Evolutionary conservation across 2,329 filamentous ascomycete species (phyloP).

Genomic region (Hypoxylon sp.): DNA sequence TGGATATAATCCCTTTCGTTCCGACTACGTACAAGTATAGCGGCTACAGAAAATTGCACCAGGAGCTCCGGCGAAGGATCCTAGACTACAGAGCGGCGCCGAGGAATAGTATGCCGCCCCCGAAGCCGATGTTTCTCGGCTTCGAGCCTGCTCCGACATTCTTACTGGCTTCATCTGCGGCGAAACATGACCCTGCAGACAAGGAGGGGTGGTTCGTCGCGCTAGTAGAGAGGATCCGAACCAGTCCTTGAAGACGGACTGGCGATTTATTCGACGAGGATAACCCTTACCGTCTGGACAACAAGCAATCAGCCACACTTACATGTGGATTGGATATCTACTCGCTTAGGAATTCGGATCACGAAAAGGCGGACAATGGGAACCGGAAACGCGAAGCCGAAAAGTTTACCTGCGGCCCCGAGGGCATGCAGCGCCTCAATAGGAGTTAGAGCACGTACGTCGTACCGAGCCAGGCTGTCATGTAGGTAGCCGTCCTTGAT

Average conservation of each 20-base stretch:
- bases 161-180: neutral
- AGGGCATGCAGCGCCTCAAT: slow-evolving; percentile 2
- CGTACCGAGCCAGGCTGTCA: neutral
- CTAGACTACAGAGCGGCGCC: slow-evolving; percentile 6
- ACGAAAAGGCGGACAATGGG: neutral
- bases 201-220: neutral
- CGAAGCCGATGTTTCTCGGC: neutral
- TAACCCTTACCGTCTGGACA: slow-evolving; percentile 1
- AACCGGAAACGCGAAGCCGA: neutral
- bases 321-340: neutral
- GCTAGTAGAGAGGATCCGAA: neutral
- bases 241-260: neutral
- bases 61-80: neutral
- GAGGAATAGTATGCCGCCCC: neutral
- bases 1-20: neutral
- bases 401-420: neutral
- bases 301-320: neutral
- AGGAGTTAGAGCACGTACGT: slow-evolving; percentile 7
- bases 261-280: neutral
- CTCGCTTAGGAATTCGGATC: neutral
- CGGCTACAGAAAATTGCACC: neutral
- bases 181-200: neutral
- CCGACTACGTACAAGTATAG: neutral
- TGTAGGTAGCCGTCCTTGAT: slow-evolving; percentile 6
- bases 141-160: slow-evolving; percentile 10